Evolutionary conservation across 2,329 filamentous ascomycete genomes (phyloP), one percentile per base, ranked within the genome.

Genomic region (Cryphonectria parasitica): DNA sequence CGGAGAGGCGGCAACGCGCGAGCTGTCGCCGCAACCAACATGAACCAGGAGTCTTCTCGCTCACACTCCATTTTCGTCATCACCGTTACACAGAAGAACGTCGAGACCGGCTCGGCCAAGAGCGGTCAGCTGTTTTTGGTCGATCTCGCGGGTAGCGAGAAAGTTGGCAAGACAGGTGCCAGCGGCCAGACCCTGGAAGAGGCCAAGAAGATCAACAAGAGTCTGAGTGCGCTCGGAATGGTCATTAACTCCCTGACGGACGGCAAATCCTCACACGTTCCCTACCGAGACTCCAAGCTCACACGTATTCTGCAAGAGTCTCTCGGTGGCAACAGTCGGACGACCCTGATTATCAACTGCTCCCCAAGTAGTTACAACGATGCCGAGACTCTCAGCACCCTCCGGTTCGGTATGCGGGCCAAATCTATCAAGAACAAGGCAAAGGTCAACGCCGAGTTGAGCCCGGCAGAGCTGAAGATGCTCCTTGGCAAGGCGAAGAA

Each of bases 381-480:
- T 83, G 90, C 91, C 68, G 96, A 99, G 84, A 98, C 96, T 0
- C 83, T 98, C 64, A 92, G 94, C 74, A 99, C 96, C 0, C 83
- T 99, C 72, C 90, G 95, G 62, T 99, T 98, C 79, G 96, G 96
- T 85, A 97, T 96, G 82, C 88, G 96, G 79, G 96, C 96, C 70
- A 99, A 99, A 86, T 93, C 94, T 0, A 99, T 99, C 85, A 98
- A 98, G 91, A 98, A 98, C 86, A 98, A 98, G 87, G 96, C 96
- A 82, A 99, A 98, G 91, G 92, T 99, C 88, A 99, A 99, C 79
- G 95, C 95, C 62, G 96, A 99, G 82, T 89, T 99, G 77, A 98
- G 95, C 77, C 96, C 96, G 62, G 90, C 94, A 17, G 96, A 99
- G 82, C 90, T 99, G 85, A 99, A 98, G 83, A 87, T 90, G 65